Base-by-base conservation (phyloP, 129 eudicot species). In the Artemisia annua region DNA sequence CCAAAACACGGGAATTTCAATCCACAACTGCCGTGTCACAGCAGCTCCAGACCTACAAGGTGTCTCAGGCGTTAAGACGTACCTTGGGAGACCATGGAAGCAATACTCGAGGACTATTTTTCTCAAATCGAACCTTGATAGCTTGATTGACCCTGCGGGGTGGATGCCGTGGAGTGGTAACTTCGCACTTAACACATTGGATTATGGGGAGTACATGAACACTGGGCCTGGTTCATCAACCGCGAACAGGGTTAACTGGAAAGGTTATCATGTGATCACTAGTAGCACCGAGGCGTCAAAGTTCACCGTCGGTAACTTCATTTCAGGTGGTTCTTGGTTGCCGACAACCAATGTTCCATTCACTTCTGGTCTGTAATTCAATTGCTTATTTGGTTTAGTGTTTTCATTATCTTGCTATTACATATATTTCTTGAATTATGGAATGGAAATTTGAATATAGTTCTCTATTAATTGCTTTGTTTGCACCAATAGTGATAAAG, bases 241-340 rank as follows among this genome's bases (percentile, higher is more conserved):
- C 0, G 51, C 73, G 1, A 83, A 73, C 9, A 67, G 94, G 85
- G 94, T 87, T 3, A 85, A 71, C 1, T 87, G 94, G 94, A 67
- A 64, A 10, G 90, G 90, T 15, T 87, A 80, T 50, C 94, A 39
- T 63, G 84, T 77, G 14, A 87, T 85, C 11, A 85, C 83, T 12
- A 82, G 87, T 44, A 76, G 81, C 7, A 67, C 74, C 0, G 90
- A 74, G 65, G 94, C 86, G 0, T 35, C 76, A 0, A 76, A 78
- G 75, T 87, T 87, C 63, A 70, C 87, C 2, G 83, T 77, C 6
- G 87, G 87, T 32, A 84, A 61, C 49, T 84, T 87, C 63, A 56
- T 87, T n/a, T 72, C 66, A 15, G 93, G 87, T 0, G 79, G 77
- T 19, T 84, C 93, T 39, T 87, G 89, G 93, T 59, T 87, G 79